A percentile compares a stretch with the other conserved stretches of the same genome.
phyloP scores from a whole-genome alignment of 2,329 filamentous ascomycete genomes.

The Fusarium protoensiforme region DNA sequence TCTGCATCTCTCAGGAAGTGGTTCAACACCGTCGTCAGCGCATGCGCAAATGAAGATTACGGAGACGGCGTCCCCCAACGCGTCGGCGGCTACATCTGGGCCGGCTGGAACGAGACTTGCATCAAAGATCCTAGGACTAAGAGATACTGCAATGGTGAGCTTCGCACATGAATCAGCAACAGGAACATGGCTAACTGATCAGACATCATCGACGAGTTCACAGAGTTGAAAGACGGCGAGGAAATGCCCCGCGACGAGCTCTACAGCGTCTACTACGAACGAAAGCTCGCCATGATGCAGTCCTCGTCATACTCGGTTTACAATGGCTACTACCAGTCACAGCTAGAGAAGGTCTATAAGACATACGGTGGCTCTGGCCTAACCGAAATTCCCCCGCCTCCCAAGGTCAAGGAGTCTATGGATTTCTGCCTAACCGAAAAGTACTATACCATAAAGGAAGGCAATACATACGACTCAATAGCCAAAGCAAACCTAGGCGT shows the following conservation, averaged over 20 bases:
- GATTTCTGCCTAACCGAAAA: constrained; percentile 5
- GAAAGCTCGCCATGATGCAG: constrained; percentile 40
- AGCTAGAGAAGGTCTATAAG: constrained; percentile 19
- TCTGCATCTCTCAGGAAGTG: constrained; percentile 12
- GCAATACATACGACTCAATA: constrained; percentile 35
- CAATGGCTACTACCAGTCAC: constrained; percentile 15
- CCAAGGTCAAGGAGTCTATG: background rate
- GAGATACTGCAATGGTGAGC: constrained; percentile 32
- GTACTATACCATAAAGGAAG: constrained; percentile 8
- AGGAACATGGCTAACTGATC: background rate
- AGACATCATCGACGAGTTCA: constrained; percentile 33
- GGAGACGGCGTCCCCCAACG: background rate
- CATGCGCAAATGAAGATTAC: background rate
- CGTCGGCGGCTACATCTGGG: constrained; percentile 12
- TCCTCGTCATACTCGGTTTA: constrained; percentile 35
- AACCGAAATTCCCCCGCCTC: background rate
- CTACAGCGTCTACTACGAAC: constrained; percentile 37
- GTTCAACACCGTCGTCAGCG: constrained; percentile 8
- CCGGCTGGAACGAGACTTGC: constrained; percentile 34
- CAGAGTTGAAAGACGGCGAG: background rate
- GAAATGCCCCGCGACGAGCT: constrained; percentile 38
- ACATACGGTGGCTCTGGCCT: constrained; percentile 8
- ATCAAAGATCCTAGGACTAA: constrained; percentile 21
- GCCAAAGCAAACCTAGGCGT: constrained; percentile 19
- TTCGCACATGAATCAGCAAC: background rate